Evolutionary conservation across 345 rosid species (phyloP), one percentile per base, ranked within the genome.

Genomic region (Aquilaria yunnanensis): DNA sequence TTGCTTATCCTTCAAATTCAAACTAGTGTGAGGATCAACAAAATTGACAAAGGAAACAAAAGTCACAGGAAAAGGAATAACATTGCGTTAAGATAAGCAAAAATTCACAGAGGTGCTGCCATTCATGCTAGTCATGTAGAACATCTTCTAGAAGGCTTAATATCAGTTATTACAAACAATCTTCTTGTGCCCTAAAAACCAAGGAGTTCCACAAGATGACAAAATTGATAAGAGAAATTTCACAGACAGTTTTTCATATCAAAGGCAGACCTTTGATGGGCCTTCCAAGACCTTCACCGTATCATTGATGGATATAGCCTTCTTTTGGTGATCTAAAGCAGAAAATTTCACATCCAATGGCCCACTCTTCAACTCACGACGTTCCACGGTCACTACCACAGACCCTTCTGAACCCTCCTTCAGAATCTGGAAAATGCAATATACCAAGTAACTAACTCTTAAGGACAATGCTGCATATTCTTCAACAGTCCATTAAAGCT

Each of bases 241-340:
- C 13, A 49, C 51, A 12, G 13, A 33, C 16, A 9, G 5, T 37
- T 37, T 37, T 37, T 37, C 43, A 37, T 37, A 63, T 64, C 33
- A 66, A 43, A 12, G 48, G 50, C 75, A 43, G 55, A 86, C 99
- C 96, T 86, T 85, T 32, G 73, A 73, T 77, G 87, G 83, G 72
- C 99, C 99, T 78, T 86, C 89, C 75, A 83, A 59, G 70, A 90
- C 78, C 75, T 70, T 85, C 64, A 86, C 96, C 70, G 79, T 77
- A 76, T 94, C 99, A 69, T 71, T 81, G 51, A 82, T 47, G 33
- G 96, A 86, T 63, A 90, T 77, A 43, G 72, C 72, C 73, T 88
- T 94, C 65, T 31, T 73, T 30, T 77, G 75, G 65, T 67, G 73
- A 77, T 94, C 99, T 31, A 85, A 72, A 55, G 99, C 86, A 56